These are phyloP conservation scores for Cystobasidium ongulense DNA, from an alignment of 768 basidiomycete genomes.

Conservation along the genomic window DNA sequence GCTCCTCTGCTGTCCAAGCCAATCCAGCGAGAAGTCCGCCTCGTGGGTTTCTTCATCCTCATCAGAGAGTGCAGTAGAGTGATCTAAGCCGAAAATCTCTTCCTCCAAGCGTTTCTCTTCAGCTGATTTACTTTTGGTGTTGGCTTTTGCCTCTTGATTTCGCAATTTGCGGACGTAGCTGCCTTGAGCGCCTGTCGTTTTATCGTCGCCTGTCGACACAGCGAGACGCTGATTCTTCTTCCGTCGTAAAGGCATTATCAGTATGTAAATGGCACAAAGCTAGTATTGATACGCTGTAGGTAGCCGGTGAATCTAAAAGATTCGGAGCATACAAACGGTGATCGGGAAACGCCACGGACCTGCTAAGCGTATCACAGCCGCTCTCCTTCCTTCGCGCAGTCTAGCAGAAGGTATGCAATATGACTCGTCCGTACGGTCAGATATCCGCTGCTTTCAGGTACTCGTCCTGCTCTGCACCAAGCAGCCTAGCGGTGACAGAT, in stretches of 20 bases:
- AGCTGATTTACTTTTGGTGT: not conserved
- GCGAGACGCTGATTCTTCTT: slow-evolving; percentile 4
- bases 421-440: no score
- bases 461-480: no score
- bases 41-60: not conserved
- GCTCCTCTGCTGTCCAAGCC: not conserved
- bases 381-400: no score
- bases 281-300: no score
- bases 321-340: no score
- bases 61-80: not conserved
- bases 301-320: no score
- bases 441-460: no score
- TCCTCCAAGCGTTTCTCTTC: slow-evolving; percentile 28
- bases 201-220: slow-evolving; percentile 14
- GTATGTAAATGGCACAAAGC: no score
- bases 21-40: not conserved
- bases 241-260: not conserved
- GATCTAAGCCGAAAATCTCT: slow-evolving; percentile 15
- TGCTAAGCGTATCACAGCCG: no score
- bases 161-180: slow-evolving; percentile 9
- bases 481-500: no score
- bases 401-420: no score
- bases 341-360: no score
- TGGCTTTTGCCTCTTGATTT: not conserved
- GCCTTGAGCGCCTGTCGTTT: not conserved